Conservation (phyloP, 495 filamentous ascomycete species). For the Lasiosphaeria ovina region DNA sequence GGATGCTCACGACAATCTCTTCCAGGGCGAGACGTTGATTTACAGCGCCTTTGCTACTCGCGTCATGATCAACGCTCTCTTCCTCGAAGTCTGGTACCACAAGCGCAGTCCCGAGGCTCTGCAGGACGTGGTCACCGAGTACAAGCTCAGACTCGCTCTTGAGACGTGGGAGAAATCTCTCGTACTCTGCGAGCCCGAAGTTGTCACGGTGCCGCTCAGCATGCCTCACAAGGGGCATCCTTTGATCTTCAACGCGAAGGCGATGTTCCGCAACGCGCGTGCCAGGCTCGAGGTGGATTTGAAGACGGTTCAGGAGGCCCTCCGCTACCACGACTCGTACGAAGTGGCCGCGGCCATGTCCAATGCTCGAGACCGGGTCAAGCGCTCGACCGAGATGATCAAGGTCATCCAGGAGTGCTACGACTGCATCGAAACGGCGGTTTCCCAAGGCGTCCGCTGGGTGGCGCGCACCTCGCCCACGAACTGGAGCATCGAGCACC, state of each 20-base stretch:
- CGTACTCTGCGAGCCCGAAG: conserved; percentile 90
- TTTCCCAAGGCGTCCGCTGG: conserved; percentile 93
- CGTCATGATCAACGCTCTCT: conserved; percentile 98
- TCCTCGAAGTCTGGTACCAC: conserved; percentile 98
- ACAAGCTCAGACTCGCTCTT: conserved; percentile 91
- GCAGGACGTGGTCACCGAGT: conserved; percentile 96
- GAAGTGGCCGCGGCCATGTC: conserved; percentile 97
- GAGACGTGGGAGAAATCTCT: conserved; percentile 98
- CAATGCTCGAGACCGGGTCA: conserved; percentile 84
- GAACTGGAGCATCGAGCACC: conserved; percentile 99
- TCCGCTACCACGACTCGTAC: conserved; percentile 94
- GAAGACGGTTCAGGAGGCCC: conserved; percentile 91
- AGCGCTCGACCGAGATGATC: conserved; percentile 95
- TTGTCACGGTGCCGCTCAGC: conserved; percentile 83
- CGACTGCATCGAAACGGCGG: conserved; percentile 96
- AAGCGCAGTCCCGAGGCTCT: conserved; percentile 94
- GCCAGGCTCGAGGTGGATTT: conserved; percentile 92
- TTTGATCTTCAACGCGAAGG: conserved; percentile 97
- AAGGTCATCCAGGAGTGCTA: conserved; percentile 97
- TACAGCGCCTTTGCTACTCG: conserved; percentile 98
- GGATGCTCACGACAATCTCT: conserved; percentile 90
- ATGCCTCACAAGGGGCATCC: conserved; percentile 98
- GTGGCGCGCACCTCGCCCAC: conserved; percentile 93
- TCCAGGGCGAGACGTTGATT: conserved; percentile 84
- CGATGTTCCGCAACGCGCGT: conserved; percentile 91